Percentiles rank a stretch among this genome's conserved stretches.
phyloP scores from a whole-genome alignment of 768 basidiomycete species.

The Lentinula aciculospora region DNA sequence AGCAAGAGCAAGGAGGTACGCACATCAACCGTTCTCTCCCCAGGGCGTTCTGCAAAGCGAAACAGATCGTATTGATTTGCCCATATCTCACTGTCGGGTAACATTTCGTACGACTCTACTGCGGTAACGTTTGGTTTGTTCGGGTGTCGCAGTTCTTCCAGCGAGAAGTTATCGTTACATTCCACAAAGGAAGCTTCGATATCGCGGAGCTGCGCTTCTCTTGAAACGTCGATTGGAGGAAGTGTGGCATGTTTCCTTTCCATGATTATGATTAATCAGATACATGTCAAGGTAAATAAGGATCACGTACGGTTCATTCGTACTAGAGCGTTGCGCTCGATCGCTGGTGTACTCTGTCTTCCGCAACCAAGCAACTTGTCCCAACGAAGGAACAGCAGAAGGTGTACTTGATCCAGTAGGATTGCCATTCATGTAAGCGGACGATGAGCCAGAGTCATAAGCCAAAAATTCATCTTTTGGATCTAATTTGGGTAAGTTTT shows the following conservation, averaged over 20 bases:
- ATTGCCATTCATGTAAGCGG: slow-evolving; percentile 23
- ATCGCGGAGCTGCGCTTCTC: slow-evolving; percentile 65
- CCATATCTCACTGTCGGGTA: slow-evolving; percentile 86
- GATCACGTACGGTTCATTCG: slow-evolving; percentile 51
- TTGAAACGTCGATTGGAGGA: slow-evolving; percentile 64
- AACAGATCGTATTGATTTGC: slow-evolving; percentile 87
- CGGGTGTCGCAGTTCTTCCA: slow-evolving; percentile 63
- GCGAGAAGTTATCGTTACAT: slow-evolving; percentile 53
- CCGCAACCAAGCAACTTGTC: slow-evolving; percentile 84
- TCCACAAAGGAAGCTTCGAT: slow-evolving; percentile 75
- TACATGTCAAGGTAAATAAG: not conserved
- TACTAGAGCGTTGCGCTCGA: slow-evolving; percentile 39
- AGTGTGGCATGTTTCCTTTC: slow-evolving; percentile 46
- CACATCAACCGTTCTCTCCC: slow-evolving; percentile 70
- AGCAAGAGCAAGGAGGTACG: slow-evolving; percentile 15
- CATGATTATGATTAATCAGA: slow-evolving; percentile 1
- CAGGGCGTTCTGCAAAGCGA: slow-evolving; percentile 80
- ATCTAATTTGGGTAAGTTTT: slow-evolving; percentile 56
- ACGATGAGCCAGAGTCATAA: slow-evolving; percentile 50
- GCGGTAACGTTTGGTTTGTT: slow-evolving; percentile 73
- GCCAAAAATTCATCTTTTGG: slow-evolving; percentile 75
- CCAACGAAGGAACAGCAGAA: slow-evolving; percentile 39
- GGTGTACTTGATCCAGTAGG: slow-evolving; percentile 29
- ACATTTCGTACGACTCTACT: slow-evolving; percentile 74
- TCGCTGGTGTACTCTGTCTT: slow-evolving; percentile 87